Evolutionary conservation across 2,329 filamentous ascomycete species (phyloP).

Genomic region (Fusarium sp.): DNA sequence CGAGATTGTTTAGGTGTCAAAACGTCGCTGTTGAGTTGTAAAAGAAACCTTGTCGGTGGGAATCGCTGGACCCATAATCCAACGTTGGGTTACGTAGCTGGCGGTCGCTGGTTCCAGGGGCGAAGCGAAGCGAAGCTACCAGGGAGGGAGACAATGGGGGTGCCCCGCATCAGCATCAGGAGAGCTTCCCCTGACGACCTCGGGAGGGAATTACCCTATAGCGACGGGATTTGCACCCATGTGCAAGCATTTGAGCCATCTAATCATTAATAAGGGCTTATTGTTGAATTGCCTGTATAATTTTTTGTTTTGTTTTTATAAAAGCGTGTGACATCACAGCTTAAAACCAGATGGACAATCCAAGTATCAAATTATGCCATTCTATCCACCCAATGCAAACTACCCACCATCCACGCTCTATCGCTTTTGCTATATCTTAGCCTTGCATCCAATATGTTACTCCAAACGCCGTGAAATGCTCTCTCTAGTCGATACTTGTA

Average conservation of each 20-base stretch:
- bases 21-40: constrained; percentile 8
- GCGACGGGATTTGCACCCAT: background rate
- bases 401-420: background rate
- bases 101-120: constrained; percentile 6
- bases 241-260: background rate
- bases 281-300: background rate
- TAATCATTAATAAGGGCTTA: background rate
- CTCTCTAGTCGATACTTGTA: background rate
- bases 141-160: background rate
- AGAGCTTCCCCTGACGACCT: constrained; percentile 10
- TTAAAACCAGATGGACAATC: background rate
- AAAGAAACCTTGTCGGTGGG: constrained; percentile 12
- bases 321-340: background rate
- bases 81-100: constrained; percentile 28
- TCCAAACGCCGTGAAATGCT: constrained; percentile 31
- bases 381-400: background rate
- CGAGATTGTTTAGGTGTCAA: background rate
- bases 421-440: background rate
- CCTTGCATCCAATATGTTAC: constrained; percentile 17
- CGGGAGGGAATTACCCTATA: constrained; percentile 35
- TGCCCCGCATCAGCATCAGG: constrained; percentile 33
- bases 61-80: background rate
- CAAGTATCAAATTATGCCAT: background rate
- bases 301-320: background rate
- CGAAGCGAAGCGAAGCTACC: background rate